phyloP scores from a whole-genome alignment of 1,284 basidiomycete species.

The Irpex sp. region DNA sequence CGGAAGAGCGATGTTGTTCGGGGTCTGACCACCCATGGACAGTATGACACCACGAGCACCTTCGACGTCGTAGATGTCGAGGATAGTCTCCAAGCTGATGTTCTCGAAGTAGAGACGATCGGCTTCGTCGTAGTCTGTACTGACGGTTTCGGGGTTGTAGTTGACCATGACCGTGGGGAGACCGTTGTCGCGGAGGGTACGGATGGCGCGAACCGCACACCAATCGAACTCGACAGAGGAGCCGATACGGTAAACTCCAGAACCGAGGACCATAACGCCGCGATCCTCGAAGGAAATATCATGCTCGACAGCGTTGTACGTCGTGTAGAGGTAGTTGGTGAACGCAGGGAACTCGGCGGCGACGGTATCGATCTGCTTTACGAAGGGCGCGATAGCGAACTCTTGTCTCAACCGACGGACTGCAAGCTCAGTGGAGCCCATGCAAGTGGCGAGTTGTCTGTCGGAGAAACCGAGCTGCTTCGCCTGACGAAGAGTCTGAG shows the following conservation, averaged over 20 bases:
- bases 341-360: slow-evolving; percentile 98
- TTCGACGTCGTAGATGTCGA: slow-evolving; percentile 96
- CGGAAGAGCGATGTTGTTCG: slow-evolving; percentile 96
- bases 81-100: slow-evolving; percentile 93
- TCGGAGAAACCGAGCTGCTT: slow-evolving; percentile 98
- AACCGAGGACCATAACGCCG: slow-evolving; percentile 96
- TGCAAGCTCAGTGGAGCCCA: slow-evolving; percentile 87
- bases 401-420: slow-evolving; percentile 87
- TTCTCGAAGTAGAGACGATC: slow-evolving; percentile 99
- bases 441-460: slow-evolving; percentile 77
- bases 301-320: slow-evolving; percentile 94
- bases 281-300: slow-evolving; percentile 88
- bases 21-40: slow-evolving; percentile 98
- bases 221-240: slow-evolving; percentile 99
- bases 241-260: slow-evolving; percentile 97
- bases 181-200: slow-evolving; percentile 93
- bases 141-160: slow-evolving; percentile 99
- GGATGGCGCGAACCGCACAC: slow-evolving; percentile 97
- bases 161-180: slow-evolving; percentile 99
- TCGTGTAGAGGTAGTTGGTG: slow-evolving; percentile 99
- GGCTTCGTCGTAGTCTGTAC: slow-evolving; percentile 98
- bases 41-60: slow-evolving; percentile 89
- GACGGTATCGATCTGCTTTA: slow-evolving; percentile 99
- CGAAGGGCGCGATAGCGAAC: slow-evolving; percentile 81
- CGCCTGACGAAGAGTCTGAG: slow-evolving; percentile 72